Evolutionary conservation across 371 early-diverging fungal species (phyloP).

Genomic region (Vairimorpha ceranae): DNA sequence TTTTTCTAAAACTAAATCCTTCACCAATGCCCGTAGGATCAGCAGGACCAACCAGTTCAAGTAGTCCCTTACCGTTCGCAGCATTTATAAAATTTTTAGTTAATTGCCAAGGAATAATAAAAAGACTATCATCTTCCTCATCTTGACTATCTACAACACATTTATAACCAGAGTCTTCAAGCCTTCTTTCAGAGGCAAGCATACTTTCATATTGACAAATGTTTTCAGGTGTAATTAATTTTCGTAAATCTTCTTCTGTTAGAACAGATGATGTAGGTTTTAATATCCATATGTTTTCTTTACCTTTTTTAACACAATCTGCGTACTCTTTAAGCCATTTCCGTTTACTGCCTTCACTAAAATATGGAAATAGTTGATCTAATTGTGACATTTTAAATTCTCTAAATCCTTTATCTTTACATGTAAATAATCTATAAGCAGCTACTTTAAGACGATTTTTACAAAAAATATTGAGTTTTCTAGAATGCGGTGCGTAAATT

Average conservation of each 20-base stretch:
- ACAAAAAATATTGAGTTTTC: constrained; percentile 80
- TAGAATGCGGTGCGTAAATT: constrained; percentile 89
- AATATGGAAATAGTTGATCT: constrained; percentile 60
- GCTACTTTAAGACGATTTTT: constrained; percentile 79
- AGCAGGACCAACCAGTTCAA: constrained; percentile 59
- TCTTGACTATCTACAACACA: constrained; percentile 64
- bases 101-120: constrained; percentile 87
- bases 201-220: constrained; percentile 90
- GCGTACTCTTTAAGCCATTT: constrained; percentile 78
- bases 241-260: constrained; percentile 80
- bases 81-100: constrained; percentile 81
- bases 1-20: constrained; percentile 90
- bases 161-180: constrained; percentile 80
- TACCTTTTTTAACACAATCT: constrained; percentile 78
- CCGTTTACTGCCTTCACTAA: constrained; percentile 63
- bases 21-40: constrained; percentile 87
- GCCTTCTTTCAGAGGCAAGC: constrained; percentile 82
- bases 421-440: constrained; percentile 65
- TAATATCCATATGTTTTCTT: constrained; percentile 81
- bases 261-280: constrained; percentile 74
- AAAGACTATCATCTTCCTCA: constrained; percentile 72
- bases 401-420: constrained; percentile 39
- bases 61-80: constrained; percentile 64
- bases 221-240: constrained; percentile 92
- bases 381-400: constrained; percentile 56